phyloP scores from a whole-genome alignment of 495 filamentous ascomycete species.

The Podospora tetraspora region DNA sequence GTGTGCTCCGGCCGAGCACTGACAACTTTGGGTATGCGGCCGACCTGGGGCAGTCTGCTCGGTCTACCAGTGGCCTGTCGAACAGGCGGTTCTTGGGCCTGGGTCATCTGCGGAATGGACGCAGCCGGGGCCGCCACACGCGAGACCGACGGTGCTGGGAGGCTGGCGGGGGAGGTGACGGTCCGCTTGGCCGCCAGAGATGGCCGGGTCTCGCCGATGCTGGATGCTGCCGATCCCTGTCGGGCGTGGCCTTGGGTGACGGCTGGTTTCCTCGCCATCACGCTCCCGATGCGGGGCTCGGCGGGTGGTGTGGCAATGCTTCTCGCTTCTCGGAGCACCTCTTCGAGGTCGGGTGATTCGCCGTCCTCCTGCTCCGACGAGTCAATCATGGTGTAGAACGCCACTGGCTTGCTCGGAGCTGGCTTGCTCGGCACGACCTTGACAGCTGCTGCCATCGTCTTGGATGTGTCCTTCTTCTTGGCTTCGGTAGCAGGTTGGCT shows the following conservation, averaged over 20 bases:
- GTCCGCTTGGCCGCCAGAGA: background rate
- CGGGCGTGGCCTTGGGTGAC: slow-evolving; percentile 2
- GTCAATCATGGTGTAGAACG: slow-evolving; percentile 83
- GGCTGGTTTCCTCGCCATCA: background rate
- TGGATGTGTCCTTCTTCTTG: slow-evolving; percentile 34
- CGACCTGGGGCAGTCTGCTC: slow-evolving; percentile 67
- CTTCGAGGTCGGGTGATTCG: slow-evolving; percentile 53
- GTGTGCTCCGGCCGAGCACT: slow-evolving; percentile 66
- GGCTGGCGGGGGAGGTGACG: background rate
- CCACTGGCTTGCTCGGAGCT: slow-evolving; percentile 41
- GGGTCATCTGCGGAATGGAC: background rate
- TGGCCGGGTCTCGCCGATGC: background rate
- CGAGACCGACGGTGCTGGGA: background rate
- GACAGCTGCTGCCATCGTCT: slow-evolving; percentile 40
- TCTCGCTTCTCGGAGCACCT: slow-evolving; percentile 59
- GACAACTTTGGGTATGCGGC: slow-evolving; percentile 83
- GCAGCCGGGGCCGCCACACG: background rate
- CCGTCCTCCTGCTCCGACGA: slow-evolving; percentile 62
- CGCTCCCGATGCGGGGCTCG: background rate
- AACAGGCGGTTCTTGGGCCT: slow-evolving; percentile 2
- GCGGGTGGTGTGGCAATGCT: slow-evolving; percentile 19
- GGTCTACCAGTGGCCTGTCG: slow-evolving; percentile 27
- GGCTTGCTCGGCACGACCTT: slow-evolving; percentile 39
- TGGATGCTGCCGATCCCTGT: background rate
- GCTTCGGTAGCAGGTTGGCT: slow-evolving; percentile 42